phyloP scores from a whole-genome alignment of 805 yeast genomes.

The Candida boidinii region DNA sequence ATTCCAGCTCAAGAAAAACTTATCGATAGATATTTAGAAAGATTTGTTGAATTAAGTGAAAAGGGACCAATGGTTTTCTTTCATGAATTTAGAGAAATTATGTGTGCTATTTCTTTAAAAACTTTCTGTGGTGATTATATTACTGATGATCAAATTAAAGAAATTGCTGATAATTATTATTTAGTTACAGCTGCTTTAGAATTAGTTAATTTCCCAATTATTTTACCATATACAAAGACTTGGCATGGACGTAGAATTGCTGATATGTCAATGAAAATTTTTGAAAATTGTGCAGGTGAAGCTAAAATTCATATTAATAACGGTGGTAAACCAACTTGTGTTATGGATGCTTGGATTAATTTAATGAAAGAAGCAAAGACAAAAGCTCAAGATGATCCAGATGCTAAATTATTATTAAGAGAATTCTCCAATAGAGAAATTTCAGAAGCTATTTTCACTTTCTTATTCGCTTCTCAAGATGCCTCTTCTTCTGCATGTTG shows the following conservation, averaged over 20 bases:
- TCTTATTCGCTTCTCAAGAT: slow-evolving; percentile 95
- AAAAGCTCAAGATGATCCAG: slow-evolving; percentile 36
- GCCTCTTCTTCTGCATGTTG: slow-evolving; percentile 96
- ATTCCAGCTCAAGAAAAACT: slow-evolving; percentile 77
- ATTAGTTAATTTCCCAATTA: slow-evolving; percentile 95
- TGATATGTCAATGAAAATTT: slow-evolving; percentile 87
- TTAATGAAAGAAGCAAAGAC: slow-evolving; percentile 71
- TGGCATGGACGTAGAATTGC: slow-evolving; percentile 97
- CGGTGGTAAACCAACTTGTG: slow-evolving; percentile 78
- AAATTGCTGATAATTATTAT: slow-evolving; percentile 87
- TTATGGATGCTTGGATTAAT: slow-evolving; percentile 92
- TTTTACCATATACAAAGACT: slow-evolving; percentile 90
- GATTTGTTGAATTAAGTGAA: slow-evolving; percentile 48
- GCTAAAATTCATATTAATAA: slow-evolving; percentile 73
- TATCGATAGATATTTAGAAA: slow-evolving; percentile 74
- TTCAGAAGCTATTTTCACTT: slow-evolving; percentile 93
- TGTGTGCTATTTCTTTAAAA: slow-evolving; percentile 88
- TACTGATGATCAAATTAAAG: slow-evolving; percentile 81
- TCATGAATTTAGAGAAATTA: slow-evolving; percentile 90
- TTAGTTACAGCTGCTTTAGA: slow-evolving; percentile 92
- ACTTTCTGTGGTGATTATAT: slow-evolving; percentile 96
- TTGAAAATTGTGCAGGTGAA: slow-evolving; percentile 80
- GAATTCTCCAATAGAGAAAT: slow-evolving; percentile 87
- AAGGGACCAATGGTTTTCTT: slow-evolving; percentile 67
- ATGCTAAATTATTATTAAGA: slow-evolving; percentile 56